phyloP scores from a whole-genome alignment of 164 flowering plant species.

The Brasenia schreberi region DNA sequence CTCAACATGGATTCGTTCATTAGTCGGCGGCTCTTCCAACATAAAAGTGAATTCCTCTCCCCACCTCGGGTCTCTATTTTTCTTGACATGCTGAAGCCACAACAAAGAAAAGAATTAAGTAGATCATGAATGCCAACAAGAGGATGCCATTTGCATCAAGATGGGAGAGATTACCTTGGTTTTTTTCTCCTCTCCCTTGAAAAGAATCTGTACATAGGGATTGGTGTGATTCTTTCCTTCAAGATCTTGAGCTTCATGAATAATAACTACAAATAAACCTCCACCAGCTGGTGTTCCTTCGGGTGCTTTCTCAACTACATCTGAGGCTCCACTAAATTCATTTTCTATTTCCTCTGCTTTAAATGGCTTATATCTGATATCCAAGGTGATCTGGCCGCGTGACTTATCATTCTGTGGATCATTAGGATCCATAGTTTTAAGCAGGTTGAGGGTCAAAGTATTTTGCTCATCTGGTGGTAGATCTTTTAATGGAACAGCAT shows the following conservation, averaged over 20 bases:
- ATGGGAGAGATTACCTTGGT: conserved; percentile 44
- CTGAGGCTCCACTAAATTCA: conserved; percentile 24
- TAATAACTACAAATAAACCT: conserved; percentile 53
- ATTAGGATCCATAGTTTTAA: conserved; percentile 61
- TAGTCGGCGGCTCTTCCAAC: conserved; percentile 57
- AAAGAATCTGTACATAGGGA: conserved; percentile 54
- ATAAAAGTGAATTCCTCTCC: conserved; percentile 61
- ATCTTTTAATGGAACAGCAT: conserved; percentile 55
- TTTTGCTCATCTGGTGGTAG: conserved; percentile 58
- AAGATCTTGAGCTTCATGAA: conserved; percentile 69
- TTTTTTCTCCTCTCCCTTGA: conserved; percentile 64
- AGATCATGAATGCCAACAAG: neutral
- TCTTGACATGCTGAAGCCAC: conserved; percentile 47
- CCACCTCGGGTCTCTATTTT: conserved; percentile 83
- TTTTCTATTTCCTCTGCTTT: conserved; percentile 38
- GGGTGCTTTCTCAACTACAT: conserved; percentile 49
- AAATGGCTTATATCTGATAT: conserved; percentile 57
- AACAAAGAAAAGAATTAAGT: neutral
- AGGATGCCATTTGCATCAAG: too few relatives aligned
- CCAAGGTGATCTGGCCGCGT: conserved; percentile 65
- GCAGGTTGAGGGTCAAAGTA: conserved; percentile 46
- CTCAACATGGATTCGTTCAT: conserved; percentile 60
- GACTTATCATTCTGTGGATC: conserved; percentile 62
- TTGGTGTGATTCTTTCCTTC: conserved; percentile 91
- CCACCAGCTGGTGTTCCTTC: conserved; percentile 75